These are phyloP conservation scores for Neohortaea acidophila DNA, from an alignment of 495 filamentous ascomycete genomes.

Conservation along the genomic window DNA sequence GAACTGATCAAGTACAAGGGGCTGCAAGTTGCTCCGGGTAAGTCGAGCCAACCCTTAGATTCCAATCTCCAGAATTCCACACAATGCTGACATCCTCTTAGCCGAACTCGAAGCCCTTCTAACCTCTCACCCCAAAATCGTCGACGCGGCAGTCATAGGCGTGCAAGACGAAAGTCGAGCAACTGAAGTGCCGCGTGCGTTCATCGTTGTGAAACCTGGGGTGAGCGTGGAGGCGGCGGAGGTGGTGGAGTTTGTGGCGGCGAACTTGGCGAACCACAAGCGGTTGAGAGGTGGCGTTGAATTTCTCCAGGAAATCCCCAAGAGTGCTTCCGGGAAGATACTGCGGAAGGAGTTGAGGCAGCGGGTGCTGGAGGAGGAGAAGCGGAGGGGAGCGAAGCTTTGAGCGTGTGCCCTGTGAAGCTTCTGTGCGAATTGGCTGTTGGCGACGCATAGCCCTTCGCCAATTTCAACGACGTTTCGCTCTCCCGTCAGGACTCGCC, in stretches of 20 bases:
- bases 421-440: too few relatives aligned
- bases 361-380: background rate
- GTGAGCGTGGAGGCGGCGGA: constrained; percentile 41
- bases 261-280: constrained; percentile 51
- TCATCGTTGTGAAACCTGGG: constrained; percentile 40
- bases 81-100: too few relatives aligned
- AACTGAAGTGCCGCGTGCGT: constrained; percentile 75
- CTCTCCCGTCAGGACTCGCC: too few relatives aligned
- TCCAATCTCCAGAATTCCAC: too few relatives aligned
- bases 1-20: constrained; percentile 29
- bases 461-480: too few relatives aligned
- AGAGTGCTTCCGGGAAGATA: constrained; percentile 74
- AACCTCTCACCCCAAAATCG: constrained; percentile 48
- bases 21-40: constrained; percentile 23
- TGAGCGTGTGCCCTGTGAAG: too few relatives aligned
- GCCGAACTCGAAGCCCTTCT: constrained; percentile 75
- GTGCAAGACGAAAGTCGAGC: constrained; percentile 42
- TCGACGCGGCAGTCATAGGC: constrained; percentile 74
- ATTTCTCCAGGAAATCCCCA: constrained; percentile 69
- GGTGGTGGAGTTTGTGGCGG: constrained; percentile 46
- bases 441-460: too few relatives aligned
- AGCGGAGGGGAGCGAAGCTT: background rate
- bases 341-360: constrained; percentile 51
- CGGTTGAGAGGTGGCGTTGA: constrained; percentile 61
- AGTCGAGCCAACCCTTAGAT: too few relatives aligned